Conservation (phyloP, 176 grass and related monocot species). For the Eremochloa ophiuroides region DNA sequence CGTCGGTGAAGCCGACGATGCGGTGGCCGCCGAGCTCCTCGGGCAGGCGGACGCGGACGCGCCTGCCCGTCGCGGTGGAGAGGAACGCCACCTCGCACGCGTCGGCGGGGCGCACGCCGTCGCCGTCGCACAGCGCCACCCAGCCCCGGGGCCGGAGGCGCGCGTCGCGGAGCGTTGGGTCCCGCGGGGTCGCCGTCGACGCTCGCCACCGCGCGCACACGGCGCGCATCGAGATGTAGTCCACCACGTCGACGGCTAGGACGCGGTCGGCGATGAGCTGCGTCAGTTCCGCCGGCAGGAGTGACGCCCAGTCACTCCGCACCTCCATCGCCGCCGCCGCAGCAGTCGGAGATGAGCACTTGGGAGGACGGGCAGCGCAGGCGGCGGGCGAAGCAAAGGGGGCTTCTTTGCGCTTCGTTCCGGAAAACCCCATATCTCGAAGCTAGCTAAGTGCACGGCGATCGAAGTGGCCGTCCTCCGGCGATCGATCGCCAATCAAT, state of each 20-base stretch:
- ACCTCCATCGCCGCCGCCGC: neutral
- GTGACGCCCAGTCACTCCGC: neutral
- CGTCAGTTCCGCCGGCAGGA: neutral
- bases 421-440: no score
- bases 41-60: neutral
- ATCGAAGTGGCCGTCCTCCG: no score
- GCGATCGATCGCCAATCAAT: no score
- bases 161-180: neutral
- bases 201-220: neutral
- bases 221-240: neutral
- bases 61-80: neutral
- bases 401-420: no score
- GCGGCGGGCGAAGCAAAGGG: no score
- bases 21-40: neutral
- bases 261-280: neutral
- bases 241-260: neutral
- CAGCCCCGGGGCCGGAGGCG: neutral
- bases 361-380: no score
- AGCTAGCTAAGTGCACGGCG: no score
- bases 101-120: neutral
- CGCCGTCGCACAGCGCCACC: constrained; percentile 19
- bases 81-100: neutral
- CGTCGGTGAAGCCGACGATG: constrained; percentile 8
- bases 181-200: neutral
- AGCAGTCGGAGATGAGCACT: neutral